A percentile compares a stretch with the other conserved stretches of the same genome.
Evolutionary conservation across 2,329 filamentous ascomycete species (phyloP).

Genomic region (Ophiocordyceps australis): DNA sequence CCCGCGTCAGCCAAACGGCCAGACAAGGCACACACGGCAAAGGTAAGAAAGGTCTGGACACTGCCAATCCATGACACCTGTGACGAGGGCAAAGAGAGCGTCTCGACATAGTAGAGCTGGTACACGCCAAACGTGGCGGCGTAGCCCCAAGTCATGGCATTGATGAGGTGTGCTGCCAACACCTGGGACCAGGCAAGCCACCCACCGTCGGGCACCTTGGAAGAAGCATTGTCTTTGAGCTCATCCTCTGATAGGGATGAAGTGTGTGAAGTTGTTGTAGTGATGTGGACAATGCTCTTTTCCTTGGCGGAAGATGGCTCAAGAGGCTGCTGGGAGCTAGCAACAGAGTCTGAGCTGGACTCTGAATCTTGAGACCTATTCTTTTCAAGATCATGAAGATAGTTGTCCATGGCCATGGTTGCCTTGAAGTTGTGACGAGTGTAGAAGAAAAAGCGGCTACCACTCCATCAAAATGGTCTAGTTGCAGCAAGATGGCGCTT

Average conservation of each 20-base stretch:
- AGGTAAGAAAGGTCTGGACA: constrained; percentile 30
- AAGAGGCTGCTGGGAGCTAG: too few relatives aligned
- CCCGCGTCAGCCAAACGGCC: constrained; percentile 32
- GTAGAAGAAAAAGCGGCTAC: too few relatives aligned
- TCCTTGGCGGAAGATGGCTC: too few relatives aligned
- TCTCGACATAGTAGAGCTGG: constrained; percentile 26
- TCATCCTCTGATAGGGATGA: constrained; percentile 3
- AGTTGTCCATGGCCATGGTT: too few relatives aligned
- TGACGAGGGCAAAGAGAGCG: constrained; percentile 13
- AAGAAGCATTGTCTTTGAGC: constrained; percentile 1
- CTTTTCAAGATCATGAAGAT: too few relatives aligned
- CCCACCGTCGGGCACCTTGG: constrained; percentile 22
- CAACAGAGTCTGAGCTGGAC: too few relatives aligned
- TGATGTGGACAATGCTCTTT: too few relatives aligned
- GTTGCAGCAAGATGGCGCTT: too few relatives aligned
- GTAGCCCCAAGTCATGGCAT: constrained; percentile 30
- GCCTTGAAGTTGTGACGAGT: too few relatives aligned
- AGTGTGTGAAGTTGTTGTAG: too few relatives aligned
- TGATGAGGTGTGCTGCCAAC: constrained; percentile 25
- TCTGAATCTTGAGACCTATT: too few relatives aligned
- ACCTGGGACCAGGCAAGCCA: constrained; percentile 30
- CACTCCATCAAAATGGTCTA: too few relatives aligned
- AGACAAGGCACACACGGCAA: constrained; percentile 26
- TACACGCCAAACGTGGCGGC: constrained; percentile 32
- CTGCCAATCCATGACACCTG: constrained; percentile 27